These are phyloP conservation scores for Gaultheria prostrata DNA, from an alignment of 148 eudicot species.

Conservation along the genomic window DNA sequence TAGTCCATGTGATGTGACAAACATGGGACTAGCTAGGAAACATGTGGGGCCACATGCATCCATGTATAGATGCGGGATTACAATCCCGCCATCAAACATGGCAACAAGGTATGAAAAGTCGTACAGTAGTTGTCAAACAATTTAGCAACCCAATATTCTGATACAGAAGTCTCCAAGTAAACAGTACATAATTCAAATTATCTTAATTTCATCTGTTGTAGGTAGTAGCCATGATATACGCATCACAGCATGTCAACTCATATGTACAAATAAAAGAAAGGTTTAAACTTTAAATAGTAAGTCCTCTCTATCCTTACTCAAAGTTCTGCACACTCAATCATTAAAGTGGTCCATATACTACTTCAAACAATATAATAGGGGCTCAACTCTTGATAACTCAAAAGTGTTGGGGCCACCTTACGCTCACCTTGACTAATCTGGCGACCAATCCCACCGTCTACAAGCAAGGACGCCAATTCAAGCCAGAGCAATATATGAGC, in stretches of 20 bases:
- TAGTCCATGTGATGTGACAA: not conserved
- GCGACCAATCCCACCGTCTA: no score
- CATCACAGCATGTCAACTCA: no score
- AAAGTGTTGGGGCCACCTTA: no score
- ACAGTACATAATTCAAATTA: not conserved
- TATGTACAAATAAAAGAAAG: no score
- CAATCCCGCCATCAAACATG: not conserved
- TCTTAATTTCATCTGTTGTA: not conserved
- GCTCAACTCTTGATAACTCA: not conserved
- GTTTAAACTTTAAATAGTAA: no score
- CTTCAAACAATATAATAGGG: not conserved
- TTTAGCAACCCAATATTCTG: not conserved
- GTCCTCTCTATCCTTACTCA: not conserved
- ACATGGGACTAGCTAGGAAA: not conserved
- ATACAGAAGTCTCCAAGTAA: not conserved
- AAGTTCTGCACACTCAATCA: not conserved
- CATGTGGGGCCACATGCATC: not conserved
- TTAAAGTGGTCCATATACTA: not conserved
- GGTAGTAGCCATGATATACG: not conserved
- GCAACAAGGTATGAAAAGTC: not conserved
- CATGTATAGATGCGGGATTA: not conserved
- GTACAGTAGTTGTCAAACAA: not conserved
- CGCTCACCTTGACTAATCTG: no score
- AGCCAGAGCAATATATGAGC: not conserved
- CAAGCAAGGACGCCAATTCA: no score